Evolutionary conservation across 2,329 filamentous ascomycete genomes (phyloP).

Genomic region (Ascocoryne sarcoides): DNA sequence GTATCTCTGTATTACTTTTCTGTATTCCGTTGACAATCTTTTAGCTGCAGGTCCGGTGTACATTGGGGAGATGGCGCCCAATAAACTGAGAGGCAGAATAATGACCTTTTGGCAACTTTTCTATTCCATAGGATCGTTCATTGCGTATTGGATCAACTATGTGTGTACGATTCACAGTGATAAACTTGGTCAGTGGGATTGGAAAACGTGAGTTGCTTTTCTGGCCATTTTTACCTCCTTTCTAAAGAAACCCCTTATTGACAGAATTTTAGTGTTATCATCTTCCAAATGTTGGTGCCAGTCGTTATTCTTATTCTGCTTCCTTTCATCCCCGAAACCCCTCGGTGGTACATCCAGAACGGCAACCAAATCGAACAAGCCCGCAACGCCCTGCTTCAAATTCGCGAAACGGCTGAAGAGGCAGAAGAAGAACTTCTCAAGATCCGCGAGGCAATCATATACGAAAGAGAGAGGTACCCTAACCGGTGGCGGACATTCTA

Average conservation of each 20-base stretch:
- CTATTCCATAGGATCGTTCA: conserved; percentile 39
- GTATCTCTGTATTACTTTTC: conserved; percentile 13
- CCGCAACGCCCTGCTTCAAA: conserved; percentile 43
- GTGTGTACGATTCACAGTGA: conserved; percentile 16
- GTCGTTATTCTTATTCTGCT: conserved; percentile 51
- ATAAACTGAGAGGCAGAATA: conserved; percentile 38
- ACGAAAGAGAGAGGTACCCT: conserved; percentile 61
- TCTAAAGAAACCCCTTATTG: too few relatives aligned
- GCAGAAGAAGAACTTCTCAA: conserved; percentile 57
- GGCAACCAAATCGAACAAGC: conserved; percentile 52
- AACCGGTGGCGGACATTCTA: conserved; percentile 65
- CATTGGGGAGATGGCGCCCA: conserved; percentile 58
- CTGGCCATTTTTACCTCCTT: too few relatives aligned
- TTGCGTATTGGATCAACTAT: conserved; percentile 22
- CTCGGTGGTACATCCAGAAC: conserved; percentile 59
- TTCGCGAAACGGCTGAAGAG: conserved; percentile 57
- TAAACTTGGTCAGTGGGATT: conserved; percentile 56
- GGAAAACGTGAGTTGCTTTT: too few relatives aligned
- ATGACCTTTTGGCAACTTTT: conserved; percentile 63
- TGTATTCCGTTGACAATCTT: too few relatives aligned
- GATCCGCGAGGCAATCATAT: conserved; percentile 62
- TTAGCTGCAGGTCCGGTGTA: conserved; percentile 59
- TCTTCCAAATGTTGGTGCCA: conserved; percentile 65
- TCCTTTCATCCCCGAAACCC: conserved; percentile 59
- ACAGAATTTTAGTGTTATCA: too few relatives aligned